phyloP scores from a whole-genome alignment of 1,139 yeast genomes.

The Wickerhamomyces sp. region DNA sequence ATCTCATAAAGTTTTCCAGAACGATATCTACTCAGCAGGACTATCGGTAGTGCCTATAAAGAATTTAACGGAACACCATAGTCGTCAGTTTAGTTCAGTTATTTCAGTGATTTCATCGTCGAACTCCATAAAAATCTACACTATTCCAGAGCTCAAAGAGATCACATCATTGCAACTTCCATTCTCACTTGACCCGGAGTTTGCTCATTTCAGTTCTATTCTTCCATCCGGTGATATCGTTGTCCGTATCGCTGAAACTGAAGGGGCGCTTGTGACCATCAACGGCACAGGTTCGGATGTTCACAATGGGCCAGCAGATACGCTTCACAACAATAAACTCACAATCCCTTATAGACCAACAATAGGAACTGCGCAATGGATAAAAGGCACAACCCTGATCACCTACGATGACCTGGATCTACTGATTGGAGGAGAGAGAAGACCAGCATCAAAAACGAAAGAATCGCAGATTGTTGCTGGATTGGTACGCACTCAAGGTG shows the following conservation, averaged over 20 bases:
- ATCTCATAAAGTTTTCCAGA: constrained; percentile 48
- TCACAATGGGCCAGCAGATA: constrained; percentile 32
- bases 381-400: constrained; percentile 65
- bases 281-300: constrained; percentile 31
- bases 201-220: constrained; percentile 40
- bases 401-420: constrained; percentile 52
- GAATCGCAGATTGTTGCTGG: constrained; percentile 57
- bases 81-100: constrained; percentile 34
- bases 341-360: constrained; percentile 76
- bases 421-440: constrained; percentile 57
- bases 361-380: constrained; percentile 81
- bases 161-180: constrained; percentile 38
- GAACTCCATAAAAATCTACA: constrained; percentile 38
- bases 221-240: constrained; percentile 71
- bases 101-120: constrained; percentile 36
- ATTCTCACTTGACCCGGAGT: constrained; percentile 34
- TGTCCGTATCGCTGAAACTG: constrained; percentile 51
- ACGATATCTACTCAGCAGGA: constrained; percentile 54
- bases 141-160: constrained; percentile 52
- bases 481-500: constrained; percentile 37
- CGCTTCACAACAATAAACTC: constrained; percentile 53
- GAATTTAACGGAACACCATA: constrained; percentile 15
- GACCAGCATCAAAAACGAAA: constrained; percentile 46
- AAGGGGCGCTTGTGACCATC: constrained; percentile 48
- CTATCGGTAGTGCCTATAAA: constrained; percentile 39